Evolutionary conservation across 2,329 filamentous ascomycete genomes (phyloP).

Genomic region (Pseudogymnoascus sp.): DNA sequence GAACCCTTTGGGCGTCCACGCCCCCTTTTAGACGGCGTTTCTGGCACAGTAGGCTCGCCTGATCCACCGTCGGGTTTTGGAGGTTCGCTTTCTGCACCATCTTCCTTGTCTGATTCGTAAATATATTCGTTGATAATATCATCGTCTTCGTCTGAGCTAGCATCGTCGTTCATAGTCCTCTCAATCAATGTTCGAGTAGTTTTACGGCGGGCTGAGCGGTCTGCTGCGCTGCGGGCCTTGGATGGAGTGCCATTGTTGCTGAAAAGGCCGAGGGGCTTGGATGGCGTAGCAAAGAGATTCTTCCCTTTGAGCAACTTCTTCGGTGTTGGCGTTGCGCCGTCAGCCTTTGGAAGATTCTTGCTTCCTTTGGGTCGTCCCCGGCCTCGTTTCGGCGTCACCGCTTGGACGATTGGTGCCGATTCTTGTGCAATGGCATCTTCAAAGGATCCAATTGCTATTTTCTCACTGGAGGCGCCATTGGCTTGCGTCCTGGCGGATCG

Average conservation of each 20-base stretch:
- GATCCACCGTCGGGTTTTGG: slow-evolving; percentile 15
- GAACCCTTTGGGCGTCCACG: slow-evolving; percentile 37
- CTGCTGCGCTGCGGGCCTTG: slow-evolving; percentile 39
- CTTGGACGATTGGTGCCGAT: not conserved
- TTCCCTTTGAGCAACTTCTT: slow-evolving; percentile 18
- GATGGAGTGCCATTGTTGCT: slow-evolving; percentile 20
- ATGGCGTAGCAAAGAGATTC: slow-evolving; percentile 25
- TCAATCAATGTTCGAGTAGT: slow-evolving; percentile 71
- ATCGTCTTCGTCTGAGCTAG: slow-evolving; percentile 64
- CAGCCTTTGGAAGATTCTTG: not conserved
- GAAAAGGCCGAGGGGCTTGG: slow-evolving; percentile 6
- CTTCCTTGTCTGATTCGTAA: slow-evolving; percentile 46
- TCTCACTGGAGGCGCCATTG: not conserved
- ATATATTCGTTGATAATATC: slow-evolving; percentile 63
- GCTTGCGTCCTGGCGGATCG: not conserved
- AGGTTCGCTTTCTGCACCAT: slow-evolving; percentile 25
- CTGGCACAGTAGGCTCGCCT: slow-evolving; percentile 22
- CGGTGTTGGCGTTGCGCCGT: slow-evolving; percentile 15
- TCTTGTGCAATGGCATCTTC: not conserved
- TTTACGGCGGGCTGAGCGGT: slow-evolving; percentile 80
- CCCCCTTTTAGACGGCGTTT: slow-evolving; percentile 46
- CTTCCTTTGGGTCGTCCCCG: not conserved
- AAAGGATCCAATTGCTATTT: not conserved
- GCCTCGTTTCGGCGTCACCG: not conserved
- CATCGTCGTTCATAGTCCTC: slow-evolving; percentile 53